These are phyloP conservation scores for Rosellinia necatrix DNA, from an alignment of 2,329 filamentous ascomycete species.

Conservation along the genomic window DNA sequence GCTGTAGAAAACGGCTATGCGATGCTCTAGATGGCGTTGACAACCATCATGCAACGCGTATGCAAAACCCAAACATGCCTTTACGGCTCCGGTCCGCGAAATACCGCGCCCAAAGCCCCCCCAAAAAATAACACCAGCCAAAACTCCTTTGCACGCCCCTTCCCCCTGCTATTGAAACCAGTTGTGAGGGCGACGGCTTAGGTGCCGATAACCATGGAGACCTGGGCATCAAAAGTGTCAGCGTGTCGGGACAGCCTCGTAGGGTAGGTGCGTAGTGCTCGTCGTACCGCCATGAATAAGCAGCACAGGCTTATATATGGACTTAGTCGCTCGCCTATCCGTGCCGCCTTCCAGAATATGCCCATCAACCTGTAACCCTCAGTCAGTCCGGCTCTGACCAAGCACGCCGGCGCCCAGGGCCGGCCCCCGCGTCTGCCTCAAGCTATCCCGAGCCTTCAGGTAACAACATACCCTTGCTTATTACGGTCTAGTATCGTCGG, in stretches of 20 bases:
- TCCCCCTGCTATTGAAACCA: conserved; percentile 12
- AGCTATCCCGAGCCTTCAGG: neutral
- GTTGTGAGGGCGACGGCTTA: conserved; percentile 24
- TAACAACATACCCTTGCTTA: conserved; percentile 74
- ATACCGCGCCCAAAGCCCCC: conserved; percentile 5
- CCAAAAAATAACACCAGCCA: conserved; percentile 25
- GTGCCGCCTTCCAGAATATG: conserved; percentile 94
- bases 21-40: neutral
- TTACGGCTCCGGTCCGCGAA: conserved; percentile 2
- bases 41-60: neutral
- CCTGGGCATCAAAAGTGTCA: conserved; percentile 24
- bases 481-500: conserved; percentile 90
- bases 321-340: conserved; percentile 89
- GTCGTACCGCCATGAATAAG: conserved; percentile 84
- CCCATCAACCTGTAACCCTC: conserved; percentile 66
- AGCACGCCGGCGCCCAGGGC: neutral
- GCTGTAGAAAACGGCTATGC: conserved; percentile 2
- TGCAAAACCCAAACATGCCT: conserved; percentile 1
- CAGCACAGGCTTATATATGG: conserved; percentile 96
- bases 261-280: neutral
- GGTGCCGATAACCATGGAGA: conserved; percentile 40
- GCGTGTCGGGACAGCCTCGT: conserved; percentile 11
- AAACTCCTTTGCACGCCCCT: conserved; percentile 28
- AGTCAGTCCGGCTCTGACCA: conserved; percentile 12
- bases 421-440: neutral